Conservation (phyloP, 2,329 filamentous ascomycete species). For the Ceratocystis cacaofunesta region DNA sequence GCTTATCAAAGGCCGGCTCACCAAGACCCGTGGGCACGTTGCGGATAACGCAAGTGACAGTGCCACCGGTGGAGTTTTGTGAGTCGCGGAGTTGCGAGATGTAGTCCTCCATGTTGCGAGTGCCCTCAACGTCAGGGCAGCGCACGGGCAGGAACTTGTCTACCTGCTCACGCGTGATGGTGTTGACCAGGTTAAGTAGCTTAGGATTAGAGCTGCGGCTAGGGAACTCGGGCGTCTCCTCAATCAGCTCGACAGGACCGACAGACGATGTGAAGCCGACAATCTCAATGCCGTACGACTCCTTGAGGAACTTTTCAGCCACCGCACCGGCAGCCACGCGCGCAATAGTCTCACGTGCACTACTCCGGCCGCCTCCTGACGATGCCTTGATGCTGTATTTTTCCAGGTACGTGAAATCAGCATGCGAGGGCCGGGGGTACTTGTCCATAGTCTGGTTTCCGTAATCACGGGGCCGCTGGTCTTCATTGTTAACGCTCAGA, state of each 20-base stretch:
- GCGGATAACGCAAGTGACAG: slow-evolving; percentile 83
- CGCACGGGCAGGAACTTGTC: slow-evolving; percentile 76
- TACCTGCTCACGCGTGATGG: slow-evolving; percentile 58
- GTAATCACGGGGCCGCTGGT: slow-evolving; percentile 87
- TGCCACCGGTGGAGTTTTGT: slow-evolving; percentile 83
- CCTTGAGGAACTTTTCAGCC: slow-evolving; percentile 76
- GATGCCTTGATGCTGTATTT: slow-evolving; percentile 93
- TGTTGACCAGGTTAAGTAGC: slow-evolving; percentile 60
- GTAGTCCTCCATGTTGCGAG: slow-evolving; percentile 58
- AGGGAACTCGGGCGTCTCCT: slow-evolving; percentile 52
- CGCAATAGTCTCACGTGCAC: slow-evolving; percentile 88
- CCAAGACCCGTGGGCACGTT: slow-evolving; percentile 75
- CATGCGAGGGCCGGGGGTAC: slow-evolving; percentile 82
- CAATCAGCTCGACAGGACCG: slow-evolving; percentile 62
- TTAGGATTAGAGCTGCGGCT: slow-evolving; percentile 58
- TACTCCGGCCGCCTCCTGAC: slow-evolving; percentile 77
- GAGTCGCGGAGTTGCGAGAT: slow-evolving; percentile 66
- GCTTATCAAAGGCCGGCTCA: slow-evolving; percentile 89
- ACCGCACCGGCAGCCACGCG: slow-evolving; percentile 84
- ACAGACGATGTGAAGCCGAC: slow-evolving; percentile 81
- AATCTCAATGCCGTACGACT: slow-evolving; percentile 77
- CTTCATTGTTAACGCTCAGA: slow-evolving; percentile 78
- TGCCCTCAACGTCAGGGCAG: slow-evolving; percentile 56
- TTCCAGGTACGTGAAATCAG: slow-evolving; percentile 92
- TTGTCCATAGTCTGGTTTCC: slow-evolving; percentile 76